Conservation (phyloP, 2,329 filamentous ascomycete species). For the Aspergillus thermomutatus region DNA sequence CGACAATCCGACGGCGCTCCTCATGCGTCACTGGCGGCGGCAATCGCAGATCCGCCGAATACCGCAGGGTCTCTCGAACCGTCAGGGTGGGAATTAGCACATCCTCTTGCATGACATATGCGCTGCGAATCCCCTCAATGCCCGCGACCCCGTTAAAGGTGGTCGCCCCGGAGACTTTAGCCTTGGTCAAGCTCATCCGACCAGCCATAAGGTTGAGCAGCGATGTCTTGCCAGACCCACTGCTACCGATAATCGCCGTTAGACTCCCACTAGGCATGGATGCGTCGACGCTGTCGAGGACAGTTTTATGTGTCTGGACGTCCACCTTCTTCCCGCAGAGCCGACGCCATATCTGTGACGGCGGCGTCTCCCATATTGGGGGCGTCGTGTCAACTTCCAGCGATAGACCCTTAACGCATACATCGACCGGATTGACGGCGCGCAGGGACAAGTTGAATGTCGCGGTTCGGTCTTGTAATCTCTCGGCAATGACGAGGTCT, state of each 20-base stretch:
- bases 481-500: constrained; percentile 3
- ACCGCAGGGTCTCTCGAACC: constrained; percentile 70
- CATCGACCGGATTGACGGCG: constrained; percentile 38
- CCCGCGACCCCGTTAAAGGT: constrained; percentile 61
- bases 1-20: constrained; percentile 63
- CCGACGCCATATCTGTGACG: constrained; percentile 28
- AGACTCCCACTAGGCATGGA: constrained; percentile 63
- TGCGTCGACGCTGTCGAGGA: constrained; percentile 63
- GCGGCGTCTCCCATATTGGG: constrained; percentile 31
- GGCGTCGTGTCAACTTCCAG: constrained; percentile 32
- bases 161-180: constrained; percentile 50
- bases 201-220: constrained; percentile 69
- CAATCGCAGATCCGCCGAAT: constrained; percentile 68
- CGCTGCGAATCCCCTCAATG: constrained; percentile 47
- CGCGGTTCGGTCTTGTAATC: constrained; percentile 8
- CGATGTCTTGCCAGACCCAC: constrained; percentile 70
- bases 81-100: constrained; percentile 70
- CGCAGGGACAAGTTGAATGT: constrained; percentile 37
- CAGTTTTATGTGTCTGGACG: constrained; percentile 36
- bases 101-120: constrained; percentile 68
- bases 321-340: constrained; percentile 24
- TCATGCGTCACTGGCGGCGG: constrained; percentile 58
- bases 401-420: constrained; percentile 33
- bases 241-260: constrained; percentile 72
- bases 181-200: constrained; percentile 58